Conservation (phyloP, 768 basidiomycete species). For the Trametes gibbosa region DNA sequence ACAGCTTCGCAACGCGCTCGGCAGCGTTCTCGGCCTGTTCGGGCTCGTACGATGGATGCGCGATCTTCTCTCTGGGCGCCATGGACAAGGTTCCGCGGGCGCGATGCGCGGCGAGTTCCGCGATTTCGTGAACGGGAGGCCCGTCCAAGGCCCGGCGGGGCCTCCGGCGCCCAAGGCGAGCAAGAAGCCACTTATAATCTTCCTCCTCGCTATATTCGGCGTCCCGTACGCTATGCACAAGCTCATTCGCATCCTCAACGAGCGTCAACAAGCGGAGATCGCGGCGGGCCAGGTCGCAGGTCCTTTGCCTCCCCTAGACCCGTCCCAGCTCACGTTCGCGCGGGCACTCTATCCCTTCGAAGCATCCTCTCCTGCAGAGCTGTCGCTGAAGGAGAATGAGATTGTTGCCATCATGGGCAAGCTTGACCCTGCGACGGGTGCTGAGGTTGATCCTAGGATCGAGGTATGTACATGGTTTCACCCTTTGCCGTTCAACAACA, state of each 20-base stretch:
- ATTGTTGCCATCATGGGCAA: constrained; percentile 90
- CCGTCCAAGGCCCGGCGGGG: constrained; percentile 40
- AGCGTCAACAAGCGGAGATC: constrained; percentile 46
- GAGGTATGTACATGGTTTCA: constrained; percentile 38
- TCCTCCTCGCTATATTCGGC: constrained; percentile 91
- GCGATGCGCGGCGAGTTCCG: constrained; percentile 66
- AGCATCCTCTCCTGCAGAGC: constrained; percentile 71
- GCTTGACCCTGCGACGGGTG: constrained; percentile 65
- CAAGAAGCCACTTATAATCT: constrained; percentile 89
- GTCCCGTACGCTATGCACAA: constrained; percentile 92
- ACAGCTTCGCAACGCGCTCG: constrained; percentile 87
- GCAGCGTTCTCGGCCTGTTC: constrained; percentile 90
- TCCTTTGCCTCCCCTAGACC: constrained; percentile 66
- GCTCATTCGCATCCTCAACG: constrained; percentile 74
- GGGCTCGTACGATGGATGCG: constrained; percentile 86
- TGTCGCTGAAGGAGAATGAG: constrained; percentile 82
- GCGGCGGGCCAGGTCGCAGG: constrained; percentile 35
- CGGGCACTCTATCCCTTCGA: constrained; percentile 78
- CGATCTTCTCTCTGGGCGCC: constrained; percentile 51
- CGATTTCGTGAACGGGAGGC: constrained; percentile 68
- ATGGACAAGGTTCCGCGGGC: constrained; percentile 32
- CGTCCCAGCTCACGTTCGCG: constrained; percentile 78
- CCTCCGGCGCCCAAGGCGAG: constrained; percentile 57
- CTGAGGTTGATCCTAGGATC: constrained; percentile 62
- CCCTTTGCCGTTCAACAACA: background rate